Conservation (phyloP, 495 filamentous ascomycete species). For the Talaromyces thailandensis region DNA sequence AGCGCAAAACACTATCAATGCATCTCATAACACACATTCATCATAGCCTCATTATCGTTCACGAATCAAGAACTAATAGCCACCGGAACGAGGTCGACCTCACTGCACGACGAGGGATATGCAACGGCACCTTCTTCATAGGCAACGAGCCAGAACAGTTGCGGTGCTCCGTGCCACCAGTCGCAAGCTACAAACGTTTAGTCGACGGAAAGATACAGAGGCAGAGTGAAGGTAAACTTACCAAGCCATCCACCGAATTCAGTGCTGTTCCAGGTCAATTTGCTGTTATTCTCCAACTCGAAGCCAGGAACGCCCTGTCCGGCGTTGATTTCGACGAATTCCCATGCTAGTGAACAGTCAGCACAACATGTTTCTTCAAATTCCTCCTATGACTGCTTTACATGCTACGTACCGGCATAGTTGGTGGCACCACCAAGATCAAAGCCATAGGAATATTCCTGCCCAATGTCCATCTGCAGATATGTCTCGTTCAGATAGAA, state of each 20-base stretch:
- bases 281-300: slow-evolving; percentile 22
- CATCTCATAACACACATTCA: background rate
- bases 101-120: slow-evolving; percentile 33
- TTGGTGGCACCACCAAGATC: slow-evolving; percentile 16
- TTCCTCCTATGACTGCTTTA: background rate
- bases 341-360: slow-evolving; percentile 22
- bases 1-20: background rate
- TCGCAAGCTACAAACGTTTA: slow-evolving; percentile 33
- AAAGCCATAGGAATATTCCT: slow-evolving; percentile 30
- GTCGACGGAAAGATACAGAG: background rate
- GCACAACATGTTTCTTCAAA: background rate
- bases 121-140: slow-evolving; percentile 17
- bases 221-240: slow-evolving; percentile 16
- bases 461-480: slow-evolving; percentile 25
- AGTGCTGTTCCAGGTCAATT: slow-evolving; percentile 27
- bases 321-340: slow-evolving; percentile 31
- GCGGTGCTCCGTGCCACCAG: slow-evolving; percentile 45
- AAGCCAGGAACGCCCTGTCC: slow-evolving; percentile 28
- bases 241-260: slow-evolving; percentile 46
- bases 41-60: background rate
- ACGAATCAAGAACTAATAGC: slow-evolving; percentile 4
- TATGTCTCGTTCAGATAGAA: slow-evolving; percentile 36
- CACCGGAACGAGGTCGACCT: slow-evolving; percentile 21
- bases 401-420: slow-evolving; percentile 19
- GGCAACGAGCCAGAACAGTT: slow-evolving; percentile 39